A percentile compares a stretch with the other conserved stretches of the same genome.
Evolutionary conservation across 2,329 filamentous ascomycete species (phyloP).

Genomic region (Beauveria brongniartii): DNA sequence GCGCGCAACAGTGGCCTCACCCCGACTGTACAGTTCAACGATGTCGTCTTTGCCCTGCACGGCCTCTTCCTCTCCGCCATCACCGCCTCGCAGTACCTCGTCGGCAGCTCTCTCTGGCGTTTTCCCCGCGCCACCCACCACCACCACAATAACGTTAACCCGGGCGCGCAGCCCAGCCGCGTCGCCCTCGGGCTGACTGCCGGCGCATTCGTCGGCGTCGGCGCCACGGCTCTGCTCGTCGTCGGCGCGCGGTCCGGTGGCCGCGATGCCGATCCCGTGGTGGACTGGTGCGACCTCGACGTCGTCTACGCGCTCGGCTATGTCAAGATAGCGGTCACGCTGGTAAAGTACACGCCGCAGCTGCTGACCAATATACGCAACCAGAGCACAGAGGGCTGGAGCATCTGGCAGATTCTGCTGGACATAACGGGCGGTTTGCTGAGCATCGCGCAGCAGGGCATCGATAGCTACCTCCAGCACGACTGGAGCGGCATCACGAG

Average conservation of each 20-base stretch:
- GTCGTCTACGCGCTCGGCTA: conserved; percentile 66
- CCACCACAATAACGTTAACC: conserved; percentile 21
- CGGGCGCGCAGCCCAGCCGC: conserved; percentile 46
- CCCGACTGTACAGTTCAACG: conserved; percentile 83
- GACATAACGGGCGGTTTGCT: conserved; percentile 77
- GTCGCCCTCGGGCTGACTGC: conserved; percentile 61
- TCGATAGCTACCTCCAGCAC: conserved; percentile 75
- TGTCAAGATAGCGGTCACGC: conserved; percentile 79
- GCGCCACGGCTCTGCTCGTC: conserved; percentile 40
- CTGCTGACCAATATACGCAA: conserved; percentile 75
- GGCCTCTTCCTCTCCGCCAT: conserved; percentile 65
- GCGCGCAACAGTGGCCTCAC: conserved; percentile 64
- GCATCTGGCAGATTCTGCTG: conserved; percentile 73
- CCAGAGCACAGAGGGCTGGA: conserved; percentile 81
- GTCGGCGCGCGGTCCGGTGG: conserved; percentile 25
- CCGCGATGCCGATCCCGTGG: conserved; percentile 27
- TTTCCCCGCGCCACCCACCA: conserved; percentile 39
- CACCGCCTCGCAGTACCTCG: conserved; percentile 71
- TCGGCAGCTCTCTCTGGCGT: conserved; percentile 58
- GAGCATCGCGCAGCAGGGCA: conserved; percentile 70
- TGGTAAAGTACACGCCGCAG: conserved; percentile 91
- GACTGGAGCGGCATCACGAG: conserved; percentile 90
- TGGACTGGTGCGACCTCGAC: conserved; percentile 55
- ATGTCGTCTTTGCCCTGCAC: conserved; percentile 80
- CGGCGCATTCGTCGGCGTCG: conserved; percentile 57